Percentiles rank a stretch among this genome's conserved stretches.
These are phyloP conservation scores for Pterocarpus macrocarpus DNA, from an alignment of 306 rosid species.

Conservation along the genomic window DNA sequence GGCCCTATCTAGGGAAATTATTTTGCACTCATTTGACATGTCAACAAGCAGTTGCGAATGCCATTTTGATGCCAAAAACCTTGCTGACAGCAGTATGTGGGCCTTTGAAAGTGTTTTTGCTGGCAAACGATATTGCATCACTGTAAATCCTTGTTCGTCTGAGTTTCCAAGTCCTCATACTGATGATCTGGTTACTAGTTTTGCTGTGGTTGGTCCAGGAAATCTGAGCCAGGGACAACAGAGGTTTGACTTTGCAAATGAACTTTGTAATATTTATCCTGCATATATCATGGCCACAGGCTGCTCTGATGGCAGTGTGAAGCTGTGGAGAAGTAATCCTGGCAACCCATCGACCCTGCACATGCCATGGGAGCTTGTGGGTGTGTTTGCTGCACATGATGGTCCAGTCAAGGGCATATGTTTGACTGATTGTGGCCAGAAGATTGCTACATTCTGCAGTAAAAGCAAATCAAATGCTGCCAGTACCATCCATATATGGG, in stretches of 20 bases:
- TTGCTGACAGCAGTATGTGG: constrained; percentile 59
- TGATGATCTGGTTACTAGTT: constrained; percentile 73
- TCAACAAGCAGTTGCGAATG: constrained; percentile 64
- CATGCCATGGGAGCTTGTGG: constrained; percentile 89
- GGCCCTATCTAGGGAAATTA: constrained; percentile 94
- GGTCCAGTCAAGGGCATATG: constrained; percentile 70
- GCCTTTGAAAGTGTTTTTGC: constrained; percentile 74
- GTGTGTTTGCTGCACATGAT: constrained; percentile 69
- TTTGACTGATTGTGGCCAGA: constrained; percentile 73
- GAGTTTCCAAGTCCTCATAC: constrained; percentile 57
- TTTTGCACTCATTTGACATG: constrained; percentile 74
- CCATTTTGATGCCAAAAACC: constrained; percentile 60
- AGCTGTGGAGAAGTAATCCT: constrained; percentile 80
- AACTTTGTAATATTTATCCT: constrained; percentile 53
- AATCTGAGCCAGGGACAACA: constrained; percentile 55
- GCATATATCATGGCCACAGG: constrained; percentile 85
- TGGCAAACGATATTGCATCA: constrained; percentile 68
- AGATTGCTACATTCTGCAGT: constrained; percentile 79
- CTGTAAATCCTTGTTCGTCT: constrained; percentile 77
- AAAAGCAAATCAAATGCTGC: constrained; percentile 51
- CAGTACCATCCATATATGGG: constrained; percentile 79
- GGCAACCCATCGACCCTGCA: constrained; percentile 56
- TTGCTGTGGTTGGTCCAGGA: constrained; percentile 64
- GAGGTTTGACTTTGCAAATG: constrained; percentile 57
- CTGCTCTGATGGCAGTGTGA: constrained; percentile 76